phyloP scores from a whole-genome alignment of 2,329 filamentous ascomycete genomes.

The Xylogone sp. region DNA sequence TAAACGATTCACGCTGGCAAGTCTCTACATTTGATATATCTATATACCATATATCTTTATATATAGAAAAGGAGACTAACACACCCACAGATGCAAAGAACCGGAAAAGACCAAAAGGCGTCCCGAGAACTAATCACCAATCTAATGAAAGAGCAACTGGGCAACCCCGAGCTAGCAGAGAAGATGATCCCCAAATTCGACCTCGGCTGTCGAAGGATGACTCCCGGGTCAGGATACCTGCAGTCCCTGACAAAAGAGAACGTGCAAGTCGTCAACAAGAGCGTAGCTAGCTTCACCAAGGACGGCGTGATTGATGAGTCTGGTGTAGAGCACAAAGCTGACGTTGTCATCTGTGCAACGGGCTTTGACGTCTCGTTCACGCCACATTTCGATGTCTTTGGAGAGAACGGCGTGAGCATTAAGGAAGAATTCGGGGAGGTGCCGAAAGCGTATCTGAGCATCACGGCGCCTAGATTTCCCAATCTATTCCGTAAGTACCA shows the following conservation, averaged over 20 bases:
- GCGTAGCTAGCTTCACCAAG: constrained; percentile 27
- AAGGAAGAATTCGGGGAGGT: constrained; percentile 15
- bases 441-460: constrained; percentile 20
- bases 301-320: constrained; percentile 29
- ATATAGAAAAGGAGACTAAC: too few relatives aligned
- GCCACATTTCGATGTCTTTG: constrained; percentile 21
- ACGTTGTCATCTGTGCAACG: constrained; percentile 32
- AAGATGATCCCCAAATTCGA: constrained; percentile 23
- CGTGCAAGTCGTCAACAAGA: constrained; percentile 14
- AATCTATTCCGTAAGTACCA: constrained; percentile 26
- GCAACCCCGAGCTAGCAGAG: constrained; percentile 7
- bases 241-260: constrained; percentile 37
- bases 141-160: constrained; percentile 13
- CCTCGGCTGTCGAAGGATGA: constrained; percentile 38
- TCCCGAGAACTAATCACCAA: constrained; percentile 9
- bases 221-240: constrained; percentile 39
- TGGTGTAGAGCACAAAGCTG: constrained; percentile 26
- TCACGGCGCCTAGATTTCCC: constrained; percentile 18
- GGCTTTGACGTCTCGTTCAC: constrained; percentile 28
- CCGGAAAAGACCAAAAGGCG: constrained; percentile 13
- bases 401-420: constrained; percentile 11
- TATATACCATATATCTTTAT: too few relatives aligned
- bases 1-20: constrained; percentile 23
- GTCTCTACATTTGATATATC: background rate
- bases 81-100: constrained; percentile 11